Conservation (phyloP, 805 yeast genomes). For the Tetrapisispora iriomotensis region DNA sequence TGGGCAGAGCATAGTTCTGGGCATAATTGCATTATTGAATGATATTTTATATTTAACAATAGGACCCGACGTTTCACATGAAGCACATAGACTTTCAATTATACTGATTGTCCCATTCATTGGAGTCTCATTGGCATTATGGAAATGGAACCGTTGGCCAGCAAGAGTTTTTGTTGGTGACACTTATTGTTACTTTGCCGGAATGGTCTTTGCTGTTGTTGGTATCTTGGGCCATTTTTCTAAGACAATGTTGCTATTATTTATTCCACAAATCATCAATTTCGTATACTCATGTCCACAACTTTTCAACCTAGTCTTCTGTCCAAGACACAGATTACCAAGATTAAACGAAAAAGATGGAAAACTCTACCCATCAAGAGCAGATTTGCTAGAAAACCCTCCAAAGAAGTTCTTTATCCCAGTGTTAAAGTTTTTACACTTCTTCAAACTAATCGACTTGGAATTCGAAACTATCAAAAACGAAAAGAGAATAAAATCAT, state of each 20-base stretch:
- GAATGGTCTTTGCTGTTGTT: constrained; percentile 96
- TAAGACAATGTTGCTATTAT: constrained; percentile 76
- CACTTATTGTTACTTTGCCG: constrained; percentile 94
- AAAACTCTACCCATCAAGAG: constrained; percentile 62
- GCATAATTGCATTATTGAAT: constrained; percentile 59
- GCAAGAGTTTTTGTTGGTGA: constrained; percentile 94
- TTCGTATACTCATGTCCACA: constrained; percentile 91
- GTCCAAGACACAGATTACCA: constrained; percentile 95
- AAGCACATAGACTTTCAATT: constrained; percentile 74
- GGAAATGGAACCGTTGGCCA: constrained; percentile 81
- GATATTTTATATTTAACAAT: constrained; percentile 61
- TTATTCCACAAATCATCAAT: constrained; percentile 85
- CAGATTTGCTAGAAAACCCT: constrained; percentile 32
- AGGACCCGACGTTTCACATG: constrained; percentile 48
- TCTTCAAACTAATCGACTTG: constrained; percentile 38
- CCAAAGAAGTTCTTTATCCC: constrained; percentile 27
- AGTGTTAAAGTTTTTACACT: constrained; percentile 37
- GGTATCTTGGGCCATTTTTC: constrained; percentile 96
- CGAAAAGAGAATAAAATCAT: constrained; percentile 25
- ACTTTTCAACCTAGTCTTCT: constrained; percentile 72
- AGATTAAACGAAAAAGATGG: constrained; percentile 58
- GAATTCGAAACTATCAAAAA: constrained; percentile 30
- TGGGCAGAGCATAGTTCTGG: constrained; percentile 81
- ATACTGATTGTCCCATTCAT: constrained; percentile 75
- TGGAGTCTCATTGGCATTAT: constrained; percentile 71